Evolutionary conservation across 2,329 filamentous ascomycete genomes (phyloP).

Genomic region (Aspergillus floridensis): DNA sequence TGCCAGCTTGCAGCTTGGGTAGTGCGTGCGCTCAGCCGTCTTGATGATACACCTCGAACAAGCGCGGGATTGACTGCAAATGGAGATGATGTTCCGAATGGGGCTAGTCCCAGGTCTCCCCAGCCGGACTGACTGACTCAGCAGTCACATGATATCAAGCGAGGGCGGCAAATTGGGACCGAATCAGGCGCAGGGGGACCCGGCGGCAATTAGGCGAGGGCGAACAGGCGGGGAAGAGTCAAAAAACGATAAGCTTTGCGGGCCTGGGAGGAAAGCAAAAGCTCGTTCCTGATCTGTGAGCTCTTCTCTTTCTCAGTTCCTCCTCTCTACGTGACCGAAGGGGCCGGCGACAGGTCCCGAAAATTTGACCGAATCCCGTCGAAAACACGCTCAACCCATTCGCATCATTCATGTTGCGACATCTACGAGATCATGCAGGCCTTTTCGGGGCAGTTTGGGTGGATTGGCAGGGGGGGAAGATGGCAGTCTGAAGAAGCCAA

Average conservation of each 20-base stretch:
- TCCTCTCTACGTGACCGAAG: neutral
- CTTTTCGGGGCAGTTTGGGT: neutral
- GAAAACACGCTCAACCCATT: neutral
- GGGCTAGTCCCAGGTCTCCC: neutral
- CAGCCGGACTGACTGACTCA: constrained; percentile 13
- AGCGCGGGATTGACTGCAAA: too few species aligned
- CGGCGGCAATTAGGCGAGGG: constrained; percentile 9
- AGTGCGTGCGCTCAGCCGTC: too few species aligned
- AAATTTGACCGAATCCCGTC: neutral
- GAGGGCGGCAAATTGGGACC: constrained; percentile 13
- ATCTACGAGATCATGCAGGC: neutral
- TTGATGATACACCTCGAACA: too few species aligned
- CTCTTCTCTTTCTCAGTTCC: neutral
- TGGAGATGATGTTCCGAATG: neutral
- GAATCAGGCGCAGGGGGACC: constrained; percentile 11
- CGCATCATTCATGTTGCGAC: neutral
- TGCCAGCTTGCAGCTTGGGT: too few species aligned
- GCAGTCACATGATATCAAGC: constrained; percentile 24
- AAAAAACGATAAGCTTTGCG: constrained; percentile 35
- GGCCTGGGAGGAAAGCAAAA: constrained; percentile 8
- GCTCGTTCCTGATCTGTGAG: neutral
- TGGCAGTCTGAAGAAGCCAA: neutral
- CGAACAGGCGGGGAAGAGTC: constrained; percentile 28
- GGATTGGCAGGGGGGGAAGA: neutral
- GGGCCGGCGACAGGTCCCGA: neutral